Percentiles rank a stretch among this genome's conserved stretches.
These are phyloP conservation scores for Didymella exigua DNA, from an alignment of 2,329 filamentous ascomycete species.

Conservation along the genomic window DNA sequence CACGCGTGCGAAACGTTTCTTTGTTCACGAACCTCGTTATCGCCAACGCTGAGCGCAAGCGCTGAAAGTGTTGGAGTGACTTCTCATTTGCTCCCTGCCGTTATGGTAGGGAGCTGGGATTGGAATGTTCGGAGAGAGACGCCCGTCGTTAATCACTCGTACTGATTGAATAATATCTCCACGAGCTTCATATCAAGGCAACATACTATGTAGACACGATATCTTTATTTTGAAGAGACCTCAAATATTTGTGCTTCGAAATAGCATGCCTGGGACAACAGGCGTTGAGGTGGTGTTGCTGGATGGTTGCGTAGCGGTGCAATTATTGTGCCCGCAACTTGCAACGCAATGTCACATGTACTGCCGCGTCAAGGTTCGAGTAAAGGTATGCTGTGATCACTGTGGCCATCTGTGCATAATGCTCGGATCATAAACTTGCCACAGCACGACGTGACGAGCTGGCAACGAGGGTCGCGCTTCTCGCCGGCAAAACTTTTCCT, in stretches of 20 bases:
- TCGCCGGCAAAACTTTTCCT: constrained; percentile 23
- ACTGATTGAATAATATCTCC: constrained; percentile 45
- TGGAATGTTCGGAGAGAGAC: constrained; percentile 53
- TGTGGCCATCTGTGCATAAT: no score
- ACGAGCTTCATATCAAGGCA: constrained; percentile 62
- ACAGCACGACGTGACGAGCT: background rate
- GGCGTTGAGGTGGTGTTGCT: no score
- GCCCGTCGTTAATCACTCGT: constrained; percentile 62
- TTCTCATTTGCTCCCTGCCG: constrained; percentile 45
- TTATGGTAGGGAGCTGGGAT: constrained; percentile 48
- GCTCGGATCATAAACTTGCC: background rate
- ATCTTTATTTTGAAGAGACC: background rate
- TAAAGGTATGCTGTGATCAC: background rate
- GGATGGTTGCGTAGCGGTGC: no score
- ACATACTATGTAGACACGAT: constrained; percentile 41
- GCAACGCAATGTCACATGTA: no score
- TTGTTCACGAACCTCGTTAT: constrained; percentile 49
- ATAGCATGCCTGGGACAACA: no score
- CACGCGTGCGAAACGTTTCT: constrained; percentile 16
- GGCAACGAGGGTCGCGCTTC: background rate
- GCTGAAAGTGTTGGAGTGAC: constrained; percentile 46
- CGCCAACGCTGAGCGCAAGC: constrained; percentile 44
- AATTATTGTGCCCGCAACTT: no score
- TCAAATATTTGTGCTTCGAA: no score
- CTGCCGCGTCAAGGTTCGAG: no score